Conservation (phyloP, 768 basidiomycete genomes). For the Termitomyces eurrhizus region DNA sequence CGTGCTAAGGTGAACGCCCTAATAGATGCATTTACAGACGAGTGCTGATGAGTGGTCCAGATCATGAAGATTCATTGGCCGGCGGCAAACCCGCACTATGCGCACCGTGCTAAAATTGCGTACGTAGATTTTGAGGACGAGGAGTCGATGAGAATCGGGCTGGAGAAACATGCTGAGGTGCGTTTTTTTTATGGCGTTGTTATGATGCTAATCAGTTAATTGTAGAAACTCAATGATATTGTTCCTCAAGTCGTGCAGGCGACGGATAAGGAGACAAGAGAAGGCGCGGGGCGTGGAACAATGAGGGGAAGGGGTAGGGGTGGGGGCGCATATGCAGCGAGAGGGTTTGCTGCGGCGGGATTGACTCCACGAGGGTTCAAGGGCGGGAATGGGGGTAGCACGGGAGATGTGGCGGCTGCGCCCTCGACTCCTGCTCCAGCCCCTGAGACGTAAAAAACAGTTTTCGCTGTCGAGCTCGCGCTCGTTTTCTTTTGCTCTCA, state of each 20-base stretch:
- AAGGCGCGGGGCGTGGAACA: constrained; percentile 20
- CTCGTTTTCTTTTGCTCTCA: not conserved
- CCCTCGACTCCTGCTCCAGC: not conserved
- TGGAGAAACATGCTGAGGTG: constrained; percentile 74
- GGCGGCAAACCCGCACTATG: constrained; percentile 23
- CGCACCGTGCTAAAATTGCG: constrained; percentile 56
- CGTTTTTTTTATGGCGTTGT: constrained; percentile 15
- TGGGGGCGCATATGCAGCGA: constrained; percentile 55
- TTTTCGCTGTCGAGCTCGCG: not conserved
- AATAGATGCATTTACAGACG: not conserved
- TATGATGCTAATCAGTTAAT: constrained; percentile 8
- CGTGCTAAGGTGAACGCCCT: constrained; percentile 54
- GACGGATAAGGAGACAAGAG: constrained; percentile 47
- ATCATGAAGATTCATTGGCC: constrained; percentile 70
- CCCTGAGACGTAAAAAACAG: not conserved
- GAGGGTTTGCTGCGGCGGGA: constrained; percentile 69
- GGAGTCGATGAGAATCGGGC: constrained; percentile 74
- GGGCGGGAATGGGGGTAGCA: constrained; percentile 3
- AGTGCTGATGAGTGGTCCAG: constrained; percentile 26
- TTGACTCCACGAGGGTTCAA: constrained; percentile 38
- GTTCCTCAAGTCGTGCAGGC: constrained; percentile 70
- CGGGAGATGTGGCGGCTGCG: constrained; percentile 7
- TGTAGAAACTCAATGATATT: constrained; percentile 66
- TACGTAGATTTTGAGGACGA: constrained; percentile 93
- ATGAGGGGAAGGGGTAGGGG: constrained; percentile 48